phyloP scores from a whole-genome alignment of 2,329 filamentous ascomycete species.

The Pleurostoma richardsiae region DNA sequence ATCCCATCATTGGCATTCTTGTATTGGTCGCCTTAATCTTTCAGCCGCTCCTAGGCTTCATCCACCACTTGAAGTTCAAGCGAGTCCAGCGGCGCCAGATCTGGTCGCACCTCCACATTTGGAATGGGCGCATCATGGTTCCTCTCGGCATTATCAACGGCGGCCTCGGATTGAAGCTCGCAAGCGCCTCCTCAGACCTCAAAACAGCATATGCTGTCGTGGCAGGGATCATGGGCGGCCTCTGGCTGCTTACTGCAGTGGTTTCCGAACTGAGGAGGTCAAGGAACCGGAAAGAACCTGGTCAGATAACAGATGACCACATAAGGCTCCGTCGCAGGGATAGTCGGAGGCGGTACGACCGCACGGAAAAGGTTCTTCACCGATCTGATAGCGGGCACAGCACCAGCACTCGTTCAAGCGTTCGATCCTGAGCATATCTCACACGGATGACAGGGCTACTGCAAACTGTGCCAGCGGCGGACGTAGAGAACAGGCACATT shows the following conservation, averaged over 20 bases:
- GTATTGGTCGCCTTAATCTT: slow-evolving; percentile 30
- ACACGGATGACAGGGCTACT: no score
- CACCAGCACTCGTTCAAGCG: no score
- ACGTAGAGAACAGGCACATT: no score
- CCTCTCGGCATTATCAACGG: slow-evolving; percentile 39
- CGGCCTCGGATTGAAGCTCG: slow-evolving; percentile 34
- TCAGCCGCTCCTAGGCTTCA: slow-evolving; percentile 34
- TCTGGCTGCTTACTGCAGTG: slow-evolving; percentile 29
- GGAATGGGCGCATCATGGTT: slow-evolving; percentile 32
- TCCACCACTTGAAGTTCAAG: slow-evolving; percentile 37
- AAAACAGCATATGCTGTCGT: slow-evolving; percentile 32
- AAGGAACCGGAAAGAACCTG: no score
- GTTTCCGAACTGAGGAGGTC: slow-evolving; percentile 21
- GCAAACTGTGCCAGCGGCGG: no score
- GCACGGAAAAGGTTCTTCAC: no score
- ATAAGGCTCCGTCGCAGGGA: no score
- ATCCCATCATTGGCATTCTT: slow-evolving; percentile 41
- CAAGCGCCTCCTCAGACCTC: slow-evolving; percentile 16
- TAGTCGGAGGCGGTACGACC: no score
- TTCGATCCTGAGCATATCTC: no score
- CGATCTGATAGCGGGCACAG: no score
- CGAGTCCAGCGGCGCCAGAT: slow-evolving; percentile 26
- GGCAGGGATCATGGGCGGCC: slow-evolving; percentile 26
- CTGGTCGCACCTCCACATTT: slow-evolving; percentile 37
- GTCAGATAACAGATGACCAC: no score